Base-by-base conservation (phyloP, 306 rosid species). In the Cicer chorassanicum region DNA sequence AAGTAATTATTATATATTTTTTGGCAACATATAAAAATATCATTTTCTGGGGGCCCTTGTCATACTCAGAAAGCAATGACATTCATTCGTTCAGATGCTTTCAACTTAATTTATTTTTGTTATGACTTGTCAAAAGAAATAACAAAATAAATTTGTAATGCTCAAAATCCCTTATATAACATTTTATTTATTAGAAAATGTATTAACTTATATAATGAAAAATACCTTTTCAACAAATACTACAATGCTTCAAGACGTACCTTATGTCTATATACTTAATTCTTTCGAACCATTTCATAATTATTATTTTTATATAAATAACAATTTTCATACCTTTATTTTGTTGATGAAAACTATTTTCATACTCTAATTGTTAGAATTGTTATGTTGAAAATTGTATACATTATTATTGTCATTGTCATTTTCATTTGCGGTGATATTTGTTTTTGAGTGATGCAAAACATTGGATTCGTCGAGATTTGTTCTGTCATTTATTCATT, bases 321-420 rank as follows among this genome's bases (percentile, higher is more conserved):
- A 29, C 36, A 29, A 29, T 29, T 29, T 29, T 29, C 36, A 29
- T 3, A 29, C 36, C 36, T 29, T 29, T 29, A 29, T 29, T 29
- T 3, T 29, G 36, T 29, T 29, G 29, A 29, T 29, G 36, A 29
- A 29, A 29, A 29, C 36, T 44, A 44, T 9, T 44, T 44, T 44
- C 11, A 9, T 29, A 44, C 13, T 8, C 2, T 44, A 44, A 19
- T 55, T 24, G n/a, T 10, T 57, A 34, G 44, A 57, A 11, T 9
- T 43, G 8, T 11, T 24, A 24, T 6, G 11, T 4, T 12, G 9
- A 15, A 73, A 39, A 70, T 7, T 40, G 45, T 5, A 11, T 29
- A 70, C n/a, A 10, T 65, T 76, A 14, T 76, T 66, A 10, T 79
- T 39, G 76, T 72, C 79, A 36, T 68, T 72, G 75, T 71, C 79